phyloP scores from a whole-genome alignment of 768 basidiomycete species.

The Arthromyces matolae region DNA sequence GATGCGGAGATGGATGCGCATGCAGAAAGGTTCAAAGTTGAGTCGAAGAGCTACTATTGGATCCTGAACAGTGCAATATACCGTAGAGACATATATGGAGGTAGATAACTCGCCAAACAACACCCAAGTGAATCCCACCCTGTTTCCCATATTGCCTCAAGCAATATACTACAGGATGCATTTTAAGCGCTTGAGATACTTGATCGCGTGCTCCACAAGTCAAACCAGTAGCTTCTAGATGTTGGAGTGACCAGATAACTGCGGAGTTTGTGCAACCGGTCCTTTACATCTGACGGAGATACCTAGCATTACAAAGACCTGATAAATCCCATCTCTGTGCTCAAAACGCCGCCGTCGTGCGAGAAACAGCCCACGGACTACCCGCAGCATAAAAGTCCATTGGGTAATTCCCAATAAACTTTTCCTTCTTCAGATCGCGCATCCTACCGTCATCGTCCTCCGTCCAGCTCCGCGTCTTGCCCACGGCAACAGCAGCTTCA shows the following conservation, averaged over 20 bases:
- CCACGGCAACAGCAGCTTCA: slow-evolving; percentile 85
- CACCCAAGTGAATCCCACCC: too few relatives aligned
- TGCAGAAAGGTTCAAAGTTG: too few relatives aligned
- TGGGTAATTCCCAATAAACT: slow-evolving; percentile 71
- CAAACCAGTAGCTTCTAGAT: too few relatives aligned
- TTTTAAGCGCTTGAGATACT: background rate
- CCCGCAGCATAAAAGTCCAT: slow-evolving; percentile 96
- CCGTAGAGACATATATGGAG: too few relatives aligned
- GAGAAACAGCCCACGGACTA: slow-evolving; percentile 70
- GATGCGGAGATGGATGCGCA: too few relatives aligned
- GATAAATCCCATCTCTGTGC: background rate
- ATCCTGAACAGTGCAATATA: too few relatives aligned
- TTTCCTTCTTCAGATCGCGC: slow-evolving; percentile 22
- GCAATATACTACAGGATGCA: background rate
- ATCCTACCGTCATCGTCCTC: slow-evolving; percentile 24
- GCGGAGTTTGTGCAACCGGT: too few relatives aligned
- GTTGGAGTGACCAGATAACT: too few relatives aligned
- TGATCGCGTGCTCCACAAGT: background rate
- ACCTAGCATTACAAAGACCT: too few relatives aligned
- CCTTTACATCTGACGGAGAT: too few relatives aligned
- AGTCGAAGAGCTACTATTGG: too few relatives aligned
- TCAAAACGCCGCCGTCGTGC: slow-evolving; percentile 49
- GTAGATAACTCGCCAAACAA: too few relatives aligned
- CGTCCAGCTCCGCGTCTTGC: slow-evolving; percentile 65
- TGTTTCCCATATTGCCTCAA: background rate